Conservation (phyloP, 495 filamentous ascomycete species). For the Acidomyces sp. region DNA sequence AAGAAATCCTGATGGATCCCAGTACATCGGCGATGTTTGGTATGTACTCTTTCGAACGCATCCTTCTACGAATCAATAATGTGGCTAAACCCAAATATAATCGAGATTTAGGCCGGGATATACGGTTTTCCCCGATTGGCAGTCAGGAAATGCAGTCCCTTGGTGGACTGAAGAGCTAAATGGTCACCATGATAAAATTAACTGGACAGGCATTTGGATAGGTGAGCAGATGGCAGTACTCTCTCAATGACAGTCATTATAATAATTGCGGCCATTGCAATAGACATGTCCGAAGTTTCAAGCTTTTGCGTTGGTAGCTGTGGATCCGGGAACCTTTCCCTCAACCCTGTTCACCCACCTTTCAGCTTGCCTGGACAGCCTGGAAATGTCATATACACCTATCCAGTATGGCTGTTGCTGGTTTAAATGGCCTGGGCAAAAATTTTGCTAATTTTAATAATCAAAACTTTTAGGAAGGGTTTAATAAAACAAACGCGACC, state of each 20-base stretch:
- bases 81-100: background rate
- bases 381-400: slow-evolving; percentile 40
- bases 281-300: slow-evolving; percentile 47
- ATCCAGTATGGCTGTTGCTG: too few relatives aligned
- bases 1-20: slow-evolving; percentile 47
- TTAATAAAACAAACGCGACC: slow-evolving; percentile 54
- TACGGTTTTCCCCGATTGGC: slow-evolving; percentile 54
- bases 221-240: too few relatives aligned
- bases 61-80: background rate
- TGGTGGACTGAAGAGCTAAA: slow-evolving; percentile 65
- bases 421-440: background rate
- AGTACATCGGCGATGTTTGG: slow-evolving; percentile 39
- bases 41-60: background rate
- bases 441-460: background rate
- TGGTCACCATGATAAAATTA: slow-evolving; percentile 41
- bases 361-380: slow-evolving; percentile 49
- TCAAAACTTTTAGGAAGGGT: slow-evolving; percentile 37
- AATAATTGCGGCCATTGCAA: too few relatives aligned
- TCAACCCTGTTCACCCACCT: slow-evolving; percentile 58
- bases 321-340: slow-evolving; percentile 50
- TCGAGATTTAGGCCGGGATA: slow-evolving; percentile 25
- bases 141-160: slow-evolving; percentile 35
- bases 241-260: too few relatives aligned
- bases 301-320: slow-evolving; percentile 76
- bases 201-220: slow-evolving; percentile 51